phyloP scores from a whole-genome alignment of 495 filamentous ascomycete genomes.

The Pseudomonodictys pantanalensis region DNA sequence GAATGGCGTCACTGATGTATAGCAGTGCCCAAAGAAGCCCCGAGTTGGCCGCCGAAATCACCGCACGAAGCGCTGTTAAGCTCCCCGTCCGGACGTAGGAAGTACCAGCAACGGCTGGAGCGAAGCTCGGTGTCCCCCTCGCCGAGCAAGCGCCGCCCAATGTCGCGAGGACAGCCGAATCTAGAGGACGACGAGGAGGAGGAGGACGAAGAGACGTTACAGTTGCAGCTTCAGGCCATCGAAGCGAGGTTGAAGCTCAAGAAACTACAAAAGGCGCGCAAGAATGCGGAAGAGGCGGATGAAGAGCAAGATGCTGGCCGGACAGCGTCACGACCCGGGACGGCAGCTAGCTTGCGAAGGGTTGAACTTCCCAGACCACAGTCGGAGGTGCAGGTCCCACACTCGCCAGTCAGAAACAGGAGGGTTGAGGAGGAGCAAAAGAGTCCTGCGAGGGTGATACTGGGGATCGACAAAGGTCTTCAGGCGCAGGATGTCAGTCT shows the following conservation, averaged over 20 bases:
- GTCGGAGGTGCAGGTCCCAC: constrained; percentile 69
- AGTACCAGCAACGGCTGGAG: constrained; percentile 41
- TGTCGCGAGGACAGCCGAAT: constrained; percentile 37
- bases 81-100: constrained; percentile 75
- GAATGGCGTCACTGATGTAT: background rate
- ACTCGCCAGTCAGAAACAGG: constrained; percentile 66
- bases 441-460: constrained; percentile 73
- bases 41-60: constrained; percentile 82
- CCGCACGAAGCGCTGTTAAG: constrained; percentile 79
- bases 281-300: constrained; percentile 36
- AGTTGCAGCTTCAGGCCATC: constrained; percentile 79
- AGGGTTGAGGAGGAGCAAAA: constrained; percentile 52
- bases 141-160: constrained; percentile 49
- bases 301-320: constrained; percentile 13
- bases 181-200: constrained; percentile 45
- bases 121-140: constrained; percentile 45
- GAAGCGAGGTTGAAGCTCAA: constrained; percentile 87
- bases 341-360: constrained; percentile 19
- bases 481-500: constrained; percentile 81
- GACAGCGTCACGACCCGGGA: constrained; percentile 17
- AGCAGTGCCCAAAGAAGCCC: constrained; percentile 41
- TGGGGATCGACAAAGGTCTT: constrained; percentile 89
- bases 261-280: constrained; percentile 57
- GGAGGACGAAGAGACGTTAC: constrained; percentile 86
- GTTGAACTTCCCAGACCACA: constrained; percentile 19